Percentiles rank a stretch among this genome's conserved stretches.
phyloP scores from a whole-genome alignment of 306 rosid genomes.

The Medicago ruthenica region DNA sequence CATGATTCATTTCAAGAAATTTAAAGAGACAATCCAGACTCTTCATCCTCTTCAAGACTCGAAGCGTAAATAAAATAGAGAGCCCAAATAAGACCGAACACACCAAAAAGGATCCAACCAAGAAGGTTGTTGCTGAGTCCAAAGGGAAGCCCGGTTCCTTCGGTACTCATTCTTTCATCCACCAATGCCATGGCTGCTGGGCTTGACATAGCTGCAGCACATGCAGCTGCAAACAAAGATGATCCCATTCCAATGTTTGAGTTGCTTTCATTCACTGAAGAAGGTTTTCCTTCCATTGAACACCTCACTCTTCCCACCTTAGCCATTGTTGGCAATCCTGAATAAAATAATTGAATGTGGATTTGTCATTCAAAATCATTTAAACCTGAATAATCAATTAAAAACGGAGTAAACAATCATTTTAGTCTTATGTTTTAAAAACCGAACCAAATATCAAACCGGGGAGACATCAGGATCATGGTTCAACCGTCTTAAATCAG shows the following conservation, averaged over 20 bases:
- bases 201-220: conserved; percentile 69
- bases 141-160: conserved; percentile 97
- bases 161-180: conserved; percentile 93
- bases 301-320: conserved; percentile 83
- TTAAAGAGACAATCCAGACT: conserved; percentile 89
- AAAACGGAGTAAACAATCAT: neutral
- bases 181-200: conserved; percentile 95
- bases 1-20: conserved; percentile 18
- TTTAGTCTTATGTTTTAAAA: neutral
- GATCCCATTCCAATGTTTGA: conserved; percentile 68
- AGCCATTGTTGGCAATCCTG: conserved; percentile 68
- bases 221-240: conserved; percentile 65
- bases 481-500: neutral
- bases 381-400: neutral
- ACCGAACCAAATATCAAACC: neutral
- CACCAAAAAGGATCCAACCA: conserved; percentile 81
- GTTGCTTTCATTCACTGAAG: conserved; percentile 43
- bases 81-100: conserved; percentile 80
- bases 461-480: no score
- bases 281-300: conserved; percentile 63
- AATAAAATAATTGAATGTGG: neutral
- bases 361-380: neutral
- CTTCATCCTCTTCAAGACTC: conserved; percentile 88
- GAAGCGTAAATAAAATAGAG: conserved; percentile 64
- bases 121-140: conserved; percentile 94